Base-by-base conservation (phyloP, 305 asterid species). In the Fraxinus nigra region DNA sequence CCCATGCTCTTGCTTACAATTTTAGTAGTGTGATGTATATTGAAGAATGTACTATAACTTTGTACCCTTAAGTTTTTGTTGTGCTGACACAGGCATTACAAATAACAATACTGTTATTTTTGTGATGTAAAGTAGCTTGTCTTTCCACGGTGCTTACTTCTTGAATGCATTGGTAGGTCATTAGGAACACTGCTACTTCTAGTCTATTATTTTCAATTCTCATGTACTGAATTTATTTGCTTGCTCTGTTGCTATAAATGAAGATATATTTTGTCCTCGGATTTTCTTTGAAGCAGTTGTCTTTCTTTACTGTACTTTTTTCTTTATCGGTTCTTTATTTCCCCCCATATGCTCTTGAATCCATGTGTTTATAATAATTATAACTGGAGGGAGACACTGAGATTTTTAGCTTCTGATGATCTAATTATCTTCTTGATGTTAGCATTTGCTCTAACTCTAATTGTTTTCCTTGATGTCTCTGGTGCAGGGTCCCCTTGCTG, bases 401-500 rank as follows among this genome's bases (percentile, higher is more conserved):
- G 61, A 30, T 40, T 38, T 32, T 80, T 46, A 75, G 6, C 38
- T 20, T 79, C 1, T 30, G 32, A 30, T 30, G 32, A 30, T 30
- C 32, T 30, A 30, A 26, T 26, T 26, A 26, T 26, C 30, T 26
- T 26, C 30, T 26, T 26, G 30, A 26, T 26, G 30, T 26, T 26
- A 26, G 30, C 30, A 26, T 26, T 26, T 22, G 28, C 10, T 54
- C 22, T 32, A 56, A 78, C 80, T 46, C 24, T 35, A 26, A 40
- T 79, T 26, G 16, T 75, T 79, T 78, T 7, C 82, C 80, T 79
- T 51, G 40, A 78, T 8, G 24, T 82, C 22, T 77, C 67, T 79
- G 87, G 78, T 82, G 81, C 90, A 96, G 99, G 99, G 99, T 34
- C 99, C 30, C 3, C 98, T 96, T 78, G 94, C 98, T 81, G 95